phyloP scores from a whole-genome alignment of 768 basidiomycete genomes.

The Russula abietina region DNA sequence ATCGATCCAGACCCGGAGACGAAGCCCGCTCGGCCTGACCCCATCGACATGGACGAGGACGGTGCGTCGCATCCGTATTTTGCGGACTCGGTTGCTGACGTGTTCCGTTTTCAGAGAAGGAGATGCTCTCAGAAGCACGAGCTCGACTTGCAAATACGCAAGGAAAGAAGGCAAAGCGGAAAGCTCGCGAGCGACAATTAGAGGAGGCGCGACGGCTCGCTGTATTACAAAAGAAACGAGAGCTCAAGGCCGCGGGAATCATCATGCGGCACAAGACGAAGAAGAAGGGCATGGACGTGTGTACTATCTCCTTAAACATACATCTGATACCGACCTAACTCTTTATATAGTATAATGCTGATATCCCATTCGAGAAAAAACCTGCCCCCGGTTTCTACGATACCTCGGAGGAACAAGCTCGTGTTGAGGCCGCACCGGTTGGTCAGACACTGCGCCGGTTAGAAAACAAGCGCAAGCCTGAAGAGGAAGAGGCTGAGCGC shows the following conservation, averaged over 20 bases:
- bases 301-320: slow-evolving; percentile 29
- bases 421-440: slow-evolving; percentile 79
- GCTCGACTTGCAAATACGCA: slow-evolving; percentile 98
- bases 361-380: slow-evolving; percentile 98
- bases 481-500: slow-evolving; percentile 89
- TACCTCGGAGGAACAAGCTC: slow-evolving; percentile 87
- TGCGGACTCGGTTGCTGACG: background rate
- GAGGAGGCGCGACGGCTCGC: slow-evolving; percentile 94
- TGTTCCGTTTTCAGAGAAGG: slow-evolving; percentile 65
- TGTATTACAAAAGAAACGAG: slow-evolving; percentile 94
- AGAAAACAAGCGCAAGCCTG: slow-evolving; percentile 92
- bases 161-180: slow-evolving; percentile 98
- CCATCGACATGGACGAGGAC: slow-evolving; percentile 99
- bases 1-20: slow-evolving; percentile 99
- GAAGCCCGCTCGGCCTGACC: slow-evolving; percentile 95
- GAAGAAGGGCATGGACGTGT: slow-evolving; percentile 95
- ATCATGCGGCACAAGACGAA: slow-evolving; percentile 94
- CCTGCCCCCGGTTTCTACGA: slow-evolving; percentile 96
- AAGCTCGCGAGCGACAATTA: slow-evolving; percentile 93
- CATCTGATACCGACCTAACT: slow-evolving; percentile 13
- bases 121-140: slow-evolving; percentile 98
- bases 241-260: slow-evolving; percentile 96
- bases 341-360: slow-evolving; percentile 77
- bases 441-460: slow-evolving; percentile 87
- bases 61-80: slow-evolving; percentile 42